Conservation (phyloP, 148 eudicot species). For the Heliamphora exappendiculata region DNA sequence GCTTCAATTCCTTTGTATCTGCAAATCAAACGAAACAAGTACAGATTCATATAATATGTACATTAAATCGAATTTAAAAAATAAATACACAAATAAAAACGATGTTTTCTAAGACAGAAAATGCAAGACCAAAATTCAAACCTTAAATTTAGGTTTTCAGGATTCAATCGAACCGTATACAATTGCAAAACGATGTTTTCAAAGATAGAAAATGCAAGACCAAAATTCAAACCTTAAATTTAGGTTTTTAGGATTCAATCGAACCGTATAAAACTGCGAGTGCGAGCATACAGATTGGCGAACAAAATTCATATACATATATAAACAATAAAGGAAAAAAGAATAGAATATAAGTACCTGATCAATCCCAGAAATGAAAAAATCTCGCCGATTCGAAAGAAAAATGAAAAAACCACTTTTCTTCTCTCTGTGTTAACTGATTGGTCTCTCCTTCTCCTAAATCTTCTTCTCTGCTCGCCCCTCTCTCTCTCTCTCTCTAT, state of each 20-base stretch:
- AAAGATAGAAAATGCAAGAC: neutral
- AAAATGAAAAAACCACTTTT: neutral
- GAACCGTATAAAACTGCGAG: neutral
- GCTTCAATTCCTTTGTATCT: neutral
- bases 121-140: neutral
- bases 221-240: neutral
- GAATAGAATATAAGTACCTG: neutral
- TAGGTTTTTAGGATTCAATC: neutral
- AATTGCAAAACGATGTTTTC: too few relatives aligned
- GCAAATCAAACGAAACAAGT: neutral
- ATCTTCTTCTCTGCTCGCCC: neutral
- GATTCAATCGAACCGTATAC: neutral
- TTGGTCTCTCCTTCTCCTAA: neutral
- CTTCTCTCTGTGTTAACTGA: too few relatives aligned
- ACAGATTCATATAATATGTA: neutral
- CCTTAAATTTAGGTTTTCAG: neutral
- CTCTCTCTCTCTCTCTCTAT: neutral
- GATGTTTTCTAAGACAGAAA: neutral
- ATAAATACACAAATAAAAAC: neutral
- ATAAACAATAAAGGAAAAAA: neutral
- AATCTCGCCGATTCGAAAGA: neutral
- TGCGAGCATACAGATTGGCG: too few relatives aligned
- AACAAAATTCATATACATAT: neutral
- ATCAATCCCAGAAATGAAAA: neutral
- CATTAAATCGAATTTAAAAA: neutral